Evolutionary conservation across 2,329 filamentous ascomycete species (phyloP), one percentile per base, ranked within the genome.

Genomic region (Pyricularia sp.): DNA sequence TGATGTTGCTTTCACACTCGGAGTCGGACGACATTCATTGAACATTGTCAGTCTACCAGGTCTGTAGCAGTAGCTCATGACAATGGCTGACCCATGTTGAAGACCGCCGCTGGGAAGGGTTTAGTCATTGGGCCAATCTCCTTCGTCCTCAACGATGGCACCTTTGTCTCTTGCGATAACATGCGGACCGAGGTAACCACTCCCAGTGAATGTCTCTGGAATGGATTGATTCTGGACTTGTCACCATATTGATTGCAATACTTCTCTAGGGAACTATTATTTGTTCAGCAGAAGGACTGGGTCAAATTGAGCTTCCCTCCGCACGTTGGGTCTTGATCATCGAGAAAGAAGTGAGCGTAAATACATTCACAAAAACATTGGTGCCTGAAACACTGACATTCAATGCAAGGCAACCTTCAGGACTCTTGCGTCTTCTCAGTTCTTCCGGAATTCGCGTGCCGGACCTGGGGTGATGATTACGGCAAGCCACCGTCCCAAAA

Each of bases 31-130:
- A 42, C 83, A 86, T 69, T 82, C 85, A 20, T 79, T 95, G 25
- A 92, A 92, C 70, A 88, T 96, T 74, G 91, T 92, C 76, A 68
- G 85, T 73, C 17, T 1, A 25, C 5, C 20, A 23, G 12, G 28
- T 26, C 58, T 17, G 23, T 33, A 20, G 0, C 3, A n/a, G 14
- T 7, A 23, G 42, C 28, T 17, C 25, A 20, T 42, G 70, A 31
- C 65, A 58, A 28, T 30, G 42, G 33, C 58, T 70, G 69, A 71
- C 33, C 55, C 11, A 0, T 31, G 1, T n/a, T 1, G n/a, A 61
- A 92, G 90, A 86, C 88, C 25, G 92, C 92, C 4, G 86, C 90
- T 4, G 87, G 88, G 1, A 95, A 94, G 76, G 92, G 92, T 0
- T 79, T 93, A 0, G 77, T 92, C 0, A 83, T 83, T 9, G 92